phyloP scores from a whole-genome alignment of 192 early-diverging fungal species.

The Piromyces finnis region DNA sequence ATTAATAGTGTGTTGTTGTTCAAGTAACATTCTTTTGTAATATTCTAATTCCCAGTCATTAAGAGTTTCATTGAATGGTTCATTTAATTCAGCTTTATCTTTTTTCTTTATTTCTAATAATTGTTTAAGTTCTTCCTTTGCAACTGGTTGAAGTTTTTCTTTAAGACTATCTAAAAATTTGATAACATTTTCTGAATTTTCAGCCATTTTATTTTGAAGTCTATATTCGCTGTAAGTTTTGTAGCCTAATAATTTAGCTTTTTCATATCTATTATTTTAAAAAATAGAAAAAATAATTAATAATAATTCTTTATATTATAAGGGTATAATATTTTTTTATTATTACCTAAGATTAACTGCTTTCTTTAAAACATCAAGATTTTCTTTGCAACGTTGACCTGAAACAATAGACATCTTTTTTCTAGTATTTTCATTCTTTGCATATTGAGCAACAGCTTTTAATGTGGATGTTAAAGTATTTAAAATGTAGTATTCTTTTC shows the following conservation, averaged over 20 bases:
- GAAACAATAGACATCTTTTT: conserved; percentile 21
- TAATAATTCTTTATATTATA: too few species aligned
- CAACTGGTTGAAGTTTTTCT: conserved; percentile 28
- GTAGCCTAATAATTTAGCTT: conserved; percentile 47
- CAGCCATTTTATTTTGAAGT: conserved; percentile 72
- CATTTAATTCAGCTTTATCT: conserved; percentile 19
- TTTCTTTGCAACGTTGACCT: conserved; percentile 36
- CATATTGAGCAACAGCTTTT: background rate
- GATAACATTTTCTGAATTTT: conserved; percentile 36
- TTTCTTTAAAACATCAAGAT: conserved; percentile 37
- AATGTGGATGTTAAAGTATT: background rate
- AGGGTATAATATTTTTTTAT: too few species aligned
- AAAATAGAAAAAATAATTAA: too few species aligned
- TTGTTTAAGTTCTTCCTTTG: conserved; percentile 32
- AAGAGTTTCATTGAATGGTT: conserved; percentile 35
- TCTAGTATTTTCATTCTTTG: conserved; percentile 13
- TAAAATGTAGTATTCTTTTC: conserved; percentile 28
- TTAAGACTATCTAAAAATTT: conserved; percentile 48
- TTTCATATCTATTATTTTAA: conserved; percentile 10
- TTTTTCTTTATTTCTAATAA: conserved; percentile 45
- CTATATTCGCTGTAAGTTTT: conserved; percentile 49
- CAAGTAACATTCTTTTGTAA: conserved; percentile 52
- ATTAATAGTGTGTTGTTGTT: conserved; percentile 53
- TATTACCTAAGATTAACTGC: conserved; percentile 2
- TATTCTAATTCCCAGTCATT: conserved; percentile 53